Evolutionary conservation across 805 yeast species (phyloP), one percentile per base, ranked within the genome.

Genomic region (Kregervanrija pseudodelftensis): DNA sequence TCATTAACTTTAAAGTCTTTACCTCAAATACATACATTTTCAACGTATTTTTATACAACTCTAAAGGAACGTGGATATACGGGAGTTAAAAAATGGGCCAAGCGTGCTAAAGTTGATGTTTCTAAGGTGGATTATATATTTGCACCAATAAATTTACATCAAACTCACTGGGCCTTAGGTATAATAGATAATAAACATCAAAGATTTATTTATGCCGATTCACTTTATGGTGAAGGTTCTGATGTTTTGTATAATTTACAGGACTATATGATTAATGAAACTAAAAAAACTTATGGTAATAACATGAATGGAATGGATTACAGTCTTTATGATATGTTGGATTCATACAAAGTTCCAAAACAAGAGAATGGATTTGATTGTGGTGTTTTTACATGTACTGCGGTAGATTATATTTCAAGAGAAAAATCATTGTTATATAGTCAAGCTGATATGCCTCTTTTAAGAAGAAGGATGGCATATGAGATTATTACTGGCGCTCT

Each of bases 331-430:
- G 56, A 53, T 30, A 47, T 52, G 17, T 46, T 50, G 30, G 58
- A 49, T 14, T 40, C 56, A 14, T 53, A 58, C 45, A 55, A 54
- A 34, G 48, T 90, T 37, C 98, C 99, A 1, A 86, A 82, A 52
- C 99, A 93, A 60, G 68, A 72, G 28, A 93, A 93, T 58, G 97
- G 97, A 0, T 86, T 61, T 53, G 99, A 93, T 63, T 93, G 99
- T 68, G 99, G 99, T 8, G 95, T 91, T 2, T 93, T 90, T 58
- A 76, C 95, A 2, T 84, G 97, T 61, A 77, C 89, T 44, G 82
- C 80, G 39, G 86, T 85, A 1, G 74, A 79, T 40, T 80, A 73
- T 39, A 54, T 87, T 36, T 65, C 90, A 0, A 65, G 76, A 33
- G 74, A 70, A 5, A 60, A 61, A 22, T 71, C 70, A 0, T 63